Conservation (phyloP, 75 land plant species). For the Pseudotsuga menziesii region DNA sequence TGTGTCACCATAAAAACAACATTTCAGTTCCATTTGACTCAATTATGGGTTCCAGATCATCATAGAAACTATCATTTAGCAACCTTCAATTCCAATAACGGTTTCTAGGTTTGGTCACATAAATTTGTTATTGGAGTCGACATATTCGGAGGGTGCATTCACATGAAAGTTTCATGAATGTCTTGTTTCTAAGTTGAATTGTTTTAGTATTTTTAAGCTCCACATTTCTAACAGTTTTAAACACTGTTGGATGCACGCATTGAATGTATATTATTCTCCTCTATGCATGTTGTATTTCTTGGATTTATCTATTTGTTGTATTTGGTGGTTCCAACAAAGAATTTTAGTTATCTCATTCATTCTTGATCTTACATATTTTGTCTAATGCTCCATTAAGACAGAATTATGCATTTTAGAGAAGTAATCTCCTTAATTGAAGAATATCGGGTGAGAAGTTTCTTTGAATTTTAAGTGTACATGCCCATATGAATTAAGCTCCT, state of each 20-base stretch:
- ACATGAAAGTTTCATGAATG: no score
- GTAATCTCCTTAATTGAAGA: no score
- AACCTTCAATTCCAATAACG: background rate
- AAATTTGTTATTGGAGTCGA: background rate
- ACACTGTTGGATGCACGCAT: background rate
- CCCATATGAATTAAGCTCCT: no score
- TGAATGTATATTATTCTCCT: background rate
- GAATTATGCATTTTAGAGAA: no score
- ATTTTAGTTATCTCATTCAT: background rate
- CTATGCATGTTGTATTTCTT: background rate
- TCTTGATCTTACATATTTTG: background rate
- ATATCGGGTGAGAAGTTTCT: no score
- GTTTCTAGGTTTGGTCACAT: background rate
- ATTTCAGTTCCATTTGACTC: background rate
- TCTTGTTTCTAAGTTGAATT: background rate
- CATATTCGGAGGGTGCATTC: no score
- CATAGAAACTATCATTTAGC: background rate
- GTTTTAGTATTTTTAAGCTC: background rate
- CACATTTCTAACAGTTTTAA: background rate
- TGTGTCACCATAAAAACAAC: background rate
- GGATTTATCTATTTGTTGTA: background rate
- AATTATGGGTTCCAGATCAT: background rate
- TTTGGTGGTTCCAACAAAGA: conserved; percentile 1
- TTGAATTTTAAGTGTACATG: no score
- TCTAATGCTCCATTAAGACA: no score